Conservation (phyloP, 306 rosid genomes). For the Lablab purpureus region DNA sequence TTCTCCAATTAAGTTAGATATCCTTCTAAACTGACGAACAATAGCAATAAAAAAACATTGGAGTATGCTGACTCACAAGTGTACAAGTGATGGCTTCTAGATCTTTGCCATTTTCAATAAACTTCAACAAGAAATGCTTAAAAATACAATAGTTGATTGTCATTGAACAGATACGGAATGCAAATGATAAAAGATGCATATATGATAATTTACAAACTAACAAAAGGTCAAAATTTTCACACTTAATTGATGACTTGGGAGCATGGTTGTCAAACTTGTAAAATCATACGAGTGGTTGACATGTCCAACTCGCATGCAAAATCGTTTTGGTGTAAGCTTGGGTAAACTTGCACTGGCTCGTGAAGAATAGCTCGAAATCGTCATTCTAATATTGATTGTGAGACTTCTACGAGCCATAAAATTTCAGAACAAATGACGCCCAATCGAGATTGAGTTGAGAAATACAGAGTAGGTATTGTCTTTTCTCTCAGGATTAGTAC, state of each 20-base stretch:
- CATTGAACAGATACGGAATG: slow-evolving; percentile 28
- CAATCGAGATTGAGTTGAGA: no score
- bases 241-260: slow-evolving; percentile 2
- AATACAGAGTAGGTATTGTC: no score
- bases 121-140: neutral
- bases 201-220: slow-evolving; percentile 7
- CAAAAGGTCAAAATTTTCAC: slow-evolving; percentile 9
- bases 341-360: no score
- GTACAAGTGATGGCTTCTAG: slow-evolving; percentile 5
- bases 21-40: neutral
- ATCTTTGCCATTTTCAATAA: slow-evolving; percentile 1
- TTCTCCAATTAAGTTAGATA: neutral
- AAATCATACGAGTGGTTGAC: no score
- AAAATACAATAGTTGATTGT: slow-evolving; percentile 6
- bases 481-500: no score
- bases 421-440: no score
- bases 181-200: slow-evolving; percentile 21
- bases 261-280: no score
- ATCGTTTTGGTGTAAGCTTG: no score
- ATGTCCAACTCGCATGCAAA: no score
- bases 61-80: neutral
- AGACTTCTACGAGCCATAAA: no score
- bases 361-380: no score
- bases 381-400: no score
- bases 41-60: slow-evolving; percentile 8